phyloP scores from a whole-genome alignment of 257 asterid genomes.

The Schizonepeta tenuifolia region DNA sequence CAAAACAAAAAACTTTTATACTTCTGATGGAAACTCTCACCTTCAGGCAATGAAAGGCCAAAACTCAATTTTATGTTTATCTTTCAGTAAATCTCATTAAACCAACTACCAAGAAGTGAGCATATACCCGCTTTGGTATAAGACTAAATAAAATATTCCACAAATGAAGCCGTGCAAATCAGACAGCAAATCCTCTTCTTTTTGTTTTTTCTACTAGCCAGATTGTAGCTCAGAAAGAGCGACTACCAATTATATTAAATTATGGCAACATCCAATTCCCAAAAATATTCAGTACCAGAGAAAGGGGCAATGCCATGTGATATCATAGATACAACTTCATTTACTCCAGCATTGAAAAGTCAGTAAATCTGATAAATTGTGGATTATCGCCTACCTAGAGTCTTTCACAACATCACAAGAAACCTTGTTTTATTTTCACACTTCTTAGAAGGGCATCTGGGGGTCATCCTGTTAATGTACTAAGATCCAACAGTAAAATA shows the following conservation, averaged over 20 bases:
- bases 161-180: not conserved
- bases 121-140: not conserved
- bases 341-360: not conserved
- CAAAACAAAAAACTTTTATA: not conserved
- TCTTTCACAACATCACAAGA: slow-evolving; percentile 18
- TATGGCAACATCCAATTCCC: not conserved
- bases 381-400: slow-evolving; percentile 1
- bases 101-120: not conserved
- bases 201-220: no score
- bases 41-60: not conserved
- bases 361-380: slow-evolving; percentile 7
- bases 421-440: slow-evolving; percentile 2
- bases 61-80: slow-evolving; percentile 7
- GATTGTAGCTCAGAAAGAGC: no score
- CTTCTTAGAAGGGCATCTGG: slow-evolving; percentile 12
- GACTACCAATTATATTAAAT: not conserved
- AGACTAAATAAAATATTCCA: no score
- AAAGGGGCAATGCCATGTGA: not conserved
- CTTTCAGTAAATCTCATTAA: not conserved
- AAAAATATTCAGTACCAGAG: not conserved
- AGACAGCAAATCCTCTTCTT: not conserved
- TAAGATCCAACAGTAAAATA: not conserved
- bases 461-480: not conserved
- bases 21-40: not conserved
- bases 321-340: slow-evolving; percentile 19